phyloP scores from a whole-genome alignment of 139 green algal genomes.

The Nannochloris sp. region DNA sequence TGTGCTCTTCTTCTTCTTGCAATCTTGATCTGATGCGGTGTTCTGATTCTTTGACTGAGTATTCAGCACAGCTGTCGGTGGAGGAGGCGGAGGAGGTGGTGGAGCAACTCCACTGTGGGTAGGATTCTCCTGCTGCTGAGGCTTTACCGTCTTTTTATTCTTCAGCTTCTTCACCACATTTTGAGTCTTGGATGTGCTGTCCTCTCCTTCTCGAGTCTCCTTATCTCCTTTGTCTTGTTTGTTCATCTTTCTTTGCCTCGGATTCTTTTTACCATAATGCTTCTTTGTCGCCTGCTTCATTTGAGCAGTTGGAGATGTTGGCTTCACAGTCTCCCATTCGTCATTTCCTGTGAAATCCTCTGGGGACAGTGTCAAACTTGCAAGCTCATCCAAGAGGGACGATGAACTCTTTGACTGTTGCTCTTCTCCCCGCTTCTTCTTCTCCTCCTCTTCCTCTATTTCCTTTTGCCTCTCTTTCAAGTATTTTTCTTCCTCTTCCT shows the following conservation, averaged over 20 bases:
- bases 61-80: background rate
- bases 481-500: background rate
- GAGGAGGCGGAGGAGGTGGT: slow-evolving; percentile 1
- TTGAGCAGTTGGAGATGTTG: background rate
- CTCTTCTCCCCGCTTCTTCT: background rate
- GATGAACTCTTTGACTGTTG: background rate
- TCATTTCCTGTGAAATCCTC: slow-evolving; percentile 10
- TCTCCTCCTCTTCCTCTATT: background rate
- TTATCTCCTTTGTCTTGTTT: background rate
- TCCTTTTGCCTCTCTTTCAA: background rate
- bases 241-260: background rate
- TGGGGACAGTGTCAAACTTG: slow-evolving; percentile 13
- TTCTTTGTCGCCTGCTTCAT: background rate
- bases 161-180: background rate
- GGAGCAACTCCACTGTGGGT: background rate
- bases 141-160: background rate
- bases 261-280: background rate
- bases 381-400: background rate
- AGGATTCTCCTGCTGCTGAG: background rate
- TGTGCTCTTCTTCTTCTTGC: background rate
- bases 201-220: background rate
- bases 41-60: no score
- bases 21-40: no score
- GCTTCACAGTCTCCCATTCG: background rate
- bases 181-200: background rate